Evolutionary conservation across 306 rosid species (phyloP).

Genomic region (Erythrophleum fordii): DNA sequence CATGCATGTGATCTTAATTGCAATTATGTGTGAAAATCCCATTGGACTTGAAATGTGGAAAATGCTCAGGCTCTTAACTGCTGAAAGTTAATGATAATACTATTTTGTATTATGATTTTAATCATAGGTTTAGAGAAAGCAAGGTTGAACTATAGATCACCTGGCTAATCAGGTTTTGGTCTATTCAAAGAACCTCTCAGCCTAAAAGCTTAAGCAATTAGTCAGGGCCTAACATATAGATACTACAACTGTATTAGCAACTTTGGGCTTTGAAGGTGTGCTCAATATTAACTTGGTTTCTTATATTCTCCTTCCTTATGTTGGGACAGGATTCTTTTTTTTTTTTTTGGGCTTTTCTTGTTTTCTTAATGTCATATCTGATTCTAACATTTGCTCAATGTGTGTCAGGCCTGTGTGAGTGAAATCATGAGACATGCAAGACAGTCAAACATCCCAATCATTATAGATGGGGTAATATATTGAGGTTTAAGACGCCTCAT

Average conservation of each 20-base stretch:
- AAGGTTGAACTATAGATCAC: slow-evolving; percentile 13
- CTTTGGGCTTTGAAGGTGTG: slow-evolving; percentile 5
- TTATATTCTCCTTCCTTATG: slow-evolving; percentile 3
- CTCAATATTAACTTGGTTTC: background rate
- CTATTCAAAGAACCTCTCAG: background rate
- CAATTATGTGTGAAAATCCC: background rate
- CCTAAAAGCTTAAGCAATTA: slow-evolving; percentile 7
- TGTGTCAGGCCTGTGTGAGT: slow-evolving; percentile 76
- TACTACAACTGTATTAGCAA: background rate
- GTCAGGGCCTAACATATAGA: background rate
- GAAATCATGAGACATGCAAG: slow-evolving; percentile 82
- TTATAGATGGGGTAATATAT: slow-evolving; percentile 79
- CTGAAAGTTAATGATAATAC: background rate
- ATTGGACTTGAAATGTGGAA: too few relatives aligned
- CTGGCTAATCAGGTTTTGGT: background rate
- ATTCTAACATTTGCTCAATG: slow-evolving; percentile 38
- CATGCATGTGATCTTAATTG: slow-evolving; percentile 16
- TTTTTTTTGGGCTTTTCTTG: background rate
- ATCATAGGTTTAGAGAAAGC: background rate
- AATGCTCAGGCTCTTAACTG: background rate
- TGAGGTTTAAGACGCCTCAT: slow-evolving; percentile 8
- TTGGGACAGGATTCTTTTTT: background rate
- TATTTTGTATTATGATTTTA: slow-evolving; percentile 5
- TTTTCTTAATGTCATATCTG: slow-evolving; percentile 21
- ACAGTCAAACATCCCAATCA: slow-evolving; percentile 65